Conservation (phyloP, 768 basidiomycete genomes). For the Pleurotus sapidus region DNA sequence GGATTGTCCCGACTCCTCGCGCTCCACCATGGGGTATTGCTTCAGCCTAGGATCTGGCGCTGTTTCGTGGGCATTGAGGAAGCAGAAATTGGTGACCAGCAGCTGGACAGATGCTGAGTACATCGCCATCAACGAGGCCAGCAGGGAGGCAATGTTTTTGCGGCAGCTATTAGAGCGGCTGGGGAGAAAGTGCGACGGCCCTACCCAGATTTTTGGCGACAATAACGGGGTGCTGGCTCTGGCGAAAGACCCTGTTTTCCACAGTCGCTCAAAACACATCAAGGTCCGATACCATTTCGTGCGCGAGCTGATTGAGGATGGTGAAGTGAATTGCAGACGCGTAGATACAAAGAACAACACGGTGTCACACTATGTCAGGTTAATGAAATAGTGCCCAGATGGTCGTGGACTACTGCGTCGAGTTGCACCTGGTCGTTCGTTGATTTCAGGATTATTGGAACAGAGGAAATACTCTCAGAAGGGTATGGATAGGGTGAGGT, state of each 20-base stretch:
- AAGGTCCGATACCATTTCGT: conserved; percentile 37
- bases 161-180: conserved; percentile 16
- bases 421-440: too few relatives aligned
- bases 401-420: too few relatives aligned
- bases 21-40: conserved; percentile 26
- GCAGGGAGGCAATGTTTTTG: conserved; percentile 23
- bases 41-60: conserved; percentile 27
- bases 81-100: conserved; percentile 31
- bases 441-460: too few relatives aligned
- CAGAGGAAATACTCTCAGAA: too few relatives aligned
- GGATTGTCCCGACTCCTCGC: conserved; percentile 10
- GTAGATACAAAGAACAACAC: conserved; percentile 29
- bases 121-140: too few relatives aligned
- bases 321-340: conserved; percentile 24
- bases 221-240: conserved; percentile 35
- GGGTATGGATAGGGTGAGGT: too few relatives aligned
- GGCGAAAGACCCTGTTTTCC: conserved; percentile 28
- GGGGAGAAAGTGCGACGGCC: conserved; percentile 7
- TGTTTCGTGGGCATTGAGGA: conserved; percentile 30
- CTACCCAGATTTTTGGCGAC: conserved; percentile 22
- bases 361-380: too few relatives aligned
- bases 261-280: conserved; percentile 39
- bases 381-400: too few relatives aligned
- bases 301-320: conserved; percentile 26
- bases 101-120: too few relatives aligned